Percentiles rank a stretch among this genome's conserved stretches.
phyloP scores from a whole-genome alignment of 1,284 basidiomycete genomes.

The Heliocybe sulcata region DNA sequence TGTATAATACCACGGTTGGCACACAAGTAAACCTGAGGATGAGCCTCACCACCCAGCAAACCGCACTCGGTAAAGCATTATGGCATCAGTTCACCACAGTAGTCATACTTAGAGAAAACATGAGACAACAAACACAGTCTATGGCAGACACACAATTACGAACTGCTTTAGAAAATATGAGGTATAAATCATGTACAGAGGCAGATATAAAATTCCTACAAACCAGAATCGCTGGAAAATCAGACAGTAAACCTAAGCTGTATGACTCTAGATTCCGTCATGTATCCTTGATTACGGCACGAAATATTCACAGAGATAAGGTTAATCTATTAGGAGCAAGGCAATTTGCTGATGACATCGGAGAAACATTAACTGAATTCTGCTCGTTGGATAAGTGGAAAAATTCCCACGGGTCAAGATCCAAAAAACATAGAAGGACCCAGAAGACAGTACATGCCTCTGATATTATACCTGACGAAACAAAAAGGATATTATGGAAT shows the following conservation, averaged over 20 bases:
- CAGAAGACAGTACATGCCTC: not conserved
- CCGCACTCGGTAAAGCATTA: slow-evolving; percentile 21
- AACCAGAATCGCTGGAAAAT: slow-evolving; percentile 11
- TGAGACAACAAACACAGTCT: slow-evolving; percentile 21
- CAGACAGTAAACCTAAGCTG: slow-evolving; percentile 5
- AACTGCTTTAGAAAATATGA: slow-evolving; percentile 24
- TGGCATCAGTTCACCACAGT: slow-evolving; percentile 29
- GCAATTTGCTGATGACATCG: slow-evolving; percentile 22
- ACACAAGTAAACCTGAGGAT: not conserved
- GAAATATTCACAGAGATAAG: slow-evolving; percentile 23
- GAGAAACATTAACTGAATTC: slow-evolving; percentile 18
- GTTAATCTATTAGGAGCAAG: slow-evolving; percentile 22
- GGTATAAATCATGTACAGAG: slow-evolving; percentile 24
- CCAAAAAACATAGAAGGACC: not conserved
- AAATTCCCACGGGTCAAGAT: not conserved
- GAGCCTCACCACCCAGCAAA: slow-evolving; percentile 15
- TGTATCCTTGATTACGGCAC: not conserved
- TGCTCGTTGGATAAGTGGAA: slow-evolving; percentile 19
- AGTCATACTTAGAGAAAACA: slow-evolving; percentile 28
- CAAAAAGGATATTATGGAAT: not conserved
- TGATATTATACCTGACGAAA: not conserved
- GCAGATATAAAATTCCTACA: slow-evolving; percentile 24
- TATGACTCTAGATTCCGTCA: not conserved
- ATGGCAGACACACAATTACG: slow-evolving; percentile 19
- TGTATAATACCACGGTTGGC: slow-evolving; percentile 14